Conservation (phyloP, 2,329 filamentous ascomycete species). For the Fusarium albosuccineum region DNA sequence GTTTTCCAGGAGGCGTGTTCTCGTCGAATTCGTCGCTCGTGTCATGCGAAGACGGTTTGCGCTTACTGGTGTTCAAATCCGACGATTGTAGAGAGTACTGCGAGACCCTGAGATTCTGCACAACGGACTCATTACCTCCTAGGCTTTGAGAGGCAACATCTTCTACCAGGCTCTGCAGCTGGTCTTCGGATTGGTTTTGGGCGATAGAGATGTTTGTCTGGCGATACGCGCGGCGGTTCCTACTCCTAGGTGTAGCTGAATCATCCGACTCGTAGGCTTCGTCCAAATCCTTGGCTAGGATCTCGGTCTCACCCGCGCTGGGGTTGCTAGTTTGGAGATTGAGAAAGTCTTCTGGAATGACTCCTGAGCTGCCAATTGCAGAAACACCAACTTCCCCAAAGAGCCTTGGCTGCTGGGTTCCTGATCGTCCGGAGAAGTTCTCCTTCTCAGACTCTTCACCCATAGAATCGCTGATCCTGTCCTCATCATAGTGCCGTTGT, state of each 20-base stretch:
- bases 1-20: slow-evolving; percentile 54
- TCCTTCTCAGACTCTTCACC: slow-evolving; percentile 84
- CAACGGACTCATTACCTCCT: slow-evolving; percentile 58
- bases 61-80: slow-evolving; percentile 66
- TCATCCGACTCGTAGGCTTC: slow-evolving; percentile 61
- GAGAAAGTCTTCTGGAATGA: slow-evolving; percentile 61
- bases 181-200: slow-evolving; percentile 60
- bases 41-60: slow-evolving; percentile 64
- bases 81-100: slow-evolving; percentile 44
- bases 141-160: slow-evolving; percentile 69
- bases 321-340: slow-evolving; percentile 61
- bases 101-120: slow-evolving; percentile 35
- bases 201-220: slow-evolving; percentile 54
- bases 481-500: slow-evolving; percentile 50
- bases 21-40: slow-evolving; percentile 66
- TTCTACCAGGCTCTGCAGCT: slow-evolving; percentile 65
- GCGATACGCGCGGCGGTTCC: slow-evolving; percentile 39
- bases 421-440: slow-evolving; percentile 76
- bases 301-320: slow-evolving; percentile 56
- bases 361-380: slow-evolving; percentile 66
- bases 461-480: slow-evolving; percentile 58
- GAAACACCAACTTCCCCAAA: slow-evolving; percentile 70
- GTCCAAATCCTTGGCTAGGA: slow-evolving; percentile 59
- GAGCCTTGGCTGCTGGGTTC: slow-evolving; percentile 55
- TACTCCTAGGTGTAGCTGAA: slow-evolving; percentile 47